Percentiles rank a stretch among this genome's conserved stretches.
Evolutionary conservation across 169 alveolate genomes (phyloP).

Genomic region (Eimeria acervulina): DNA sequence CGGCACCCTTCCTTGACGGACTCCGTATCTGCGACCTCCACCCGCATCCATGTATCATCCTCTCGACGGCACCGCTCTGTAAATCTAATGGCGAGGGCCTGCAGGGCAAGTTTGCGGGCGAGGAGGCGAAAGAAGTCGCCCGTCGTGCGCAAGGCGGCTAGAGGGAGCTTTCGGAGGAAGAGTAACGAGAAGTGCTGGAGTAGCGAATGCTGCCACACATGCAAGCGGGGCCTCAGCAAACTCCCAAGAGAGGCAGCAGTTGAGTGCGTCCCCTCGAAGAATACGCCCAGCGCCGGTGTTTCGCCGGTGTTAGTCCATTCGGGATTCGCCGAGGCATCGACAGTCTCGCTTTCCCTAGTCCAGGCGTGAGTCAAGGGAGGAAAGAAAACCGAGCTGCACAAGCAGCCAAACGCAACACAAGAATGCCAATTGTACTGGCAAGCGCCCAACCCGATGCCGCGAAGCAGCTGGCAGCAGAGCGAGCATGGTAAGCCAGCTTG

Average conservation of each 20-base stretch:
- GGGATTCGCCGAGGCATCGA: not conserved
- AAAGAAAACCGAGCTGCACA: constrained; percentile 46
- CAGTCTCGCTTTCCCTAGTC: constrained; percentile 14
- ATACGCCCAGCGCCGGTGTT: not conserved
- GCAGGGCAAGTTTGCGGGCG: constrained; percentile 77
- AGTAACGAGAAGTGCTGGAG: constrained; percentile 79
- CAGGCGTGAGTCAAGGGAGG: constrained; percentile 65
- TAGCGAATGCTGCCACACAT: constrained; percentile 79
- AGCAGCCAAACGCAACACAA: not conserved
- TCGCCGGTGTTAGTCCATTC: not conserved
- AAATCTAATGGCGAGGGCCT: constrained; percentile 78
- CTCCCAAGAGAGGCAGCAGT: not conserved
- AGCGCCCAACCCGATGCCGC: not conserved
- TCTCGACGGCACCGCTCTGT: constrained; percentile 47
- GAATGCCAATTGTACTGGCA: not conserved
- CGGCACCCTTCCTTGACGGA: constrained; percentile 83
- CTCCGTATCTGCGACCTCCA: constrained; percentile 69
- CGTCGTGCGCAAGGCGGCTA: constrained; percentile 68
- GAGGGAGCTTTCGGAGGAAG: constrained; percentile 73
- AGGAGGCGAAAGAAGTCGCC: constrained; percentile 78
- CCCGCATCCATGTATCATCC: constrained; percentile 69
- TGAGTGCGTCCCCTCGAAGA: not conserved
- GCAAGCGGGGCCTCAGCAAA: constrained; percentile 36
- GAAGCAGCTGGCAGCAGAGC: not conserved
- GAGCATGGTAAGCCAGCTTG: not conserved